A percentile compares a stretch with the other conserved stretches of the same genome.
Conservation (phyloP, 202 grass and related monocot genomes). For the Schoenoplectus tabernaemontani region DNA sequence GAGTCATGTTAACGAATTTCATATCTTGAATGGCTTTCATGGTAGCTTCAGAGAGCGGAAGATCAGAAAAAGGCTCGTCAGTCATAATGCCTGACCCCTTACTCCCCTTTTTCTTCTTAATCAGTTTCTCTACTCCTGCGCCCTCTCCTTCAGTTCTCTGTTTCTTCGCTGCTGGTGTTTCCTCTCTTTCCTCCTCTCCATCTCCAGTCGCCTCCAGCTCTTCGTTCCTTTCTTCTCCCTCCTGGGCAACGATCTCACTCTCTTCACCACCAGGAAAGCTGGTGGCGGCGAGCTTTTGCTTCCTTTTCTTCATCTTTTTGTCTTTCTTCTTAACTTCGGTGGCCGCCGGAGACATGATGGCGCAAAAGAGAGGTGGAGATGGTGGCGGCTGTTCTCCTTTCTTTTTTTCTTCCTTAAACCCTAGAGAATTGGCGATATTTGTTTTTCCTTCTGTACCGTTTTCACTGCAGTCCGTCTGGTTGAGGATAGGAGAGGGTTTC, state of each 20-base stretch:
- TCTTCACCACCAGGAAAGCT: background rate
- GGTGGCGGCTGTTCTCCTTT: constrained; percentile 21
- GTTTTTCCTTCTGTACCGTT: too few species aligned
- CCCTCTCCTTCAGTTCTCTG: background rate
- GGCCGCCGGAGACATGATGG: constrained; percentile 11
- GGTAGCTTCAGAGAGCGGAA: constrained; percentile 70
- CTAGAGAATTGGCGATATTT: background rate
- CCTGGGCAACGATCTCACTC: background rate
- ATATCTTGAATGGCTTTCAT: constrained; percentile 75
- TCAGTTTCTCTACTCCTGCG: background rate
- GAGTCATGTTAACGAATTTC: constrained; percentile 65
- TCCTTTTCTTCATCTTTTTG: constrained; percentile 30
- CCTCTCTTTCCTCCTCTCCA: background rate
- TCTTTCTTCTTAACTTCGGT: background rate
- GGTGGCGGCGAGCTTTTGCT: background rate
- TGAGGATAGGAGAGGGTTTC: background rate
- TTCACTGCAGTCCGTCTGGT: too few species aligned
- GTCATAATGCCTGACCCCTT: constrained; percentile 59
- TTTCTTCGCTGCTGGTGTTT: background rate
- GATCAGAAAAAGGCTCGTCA: constrained; percentile 58
- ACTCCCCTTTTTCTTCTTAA: constrained; percentile 30
- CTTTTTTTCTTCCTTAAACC: constrained; percentile 36
- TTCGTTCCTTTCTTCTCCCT: constrained; percentile 2
- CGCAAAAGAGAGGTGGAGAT: constrained; percentile 17
- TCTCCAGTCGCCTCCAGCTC: background rate